Conservation (phyloP, 192 early-diverging fungal genomes). For the Diversispora epigaea region DNA sequence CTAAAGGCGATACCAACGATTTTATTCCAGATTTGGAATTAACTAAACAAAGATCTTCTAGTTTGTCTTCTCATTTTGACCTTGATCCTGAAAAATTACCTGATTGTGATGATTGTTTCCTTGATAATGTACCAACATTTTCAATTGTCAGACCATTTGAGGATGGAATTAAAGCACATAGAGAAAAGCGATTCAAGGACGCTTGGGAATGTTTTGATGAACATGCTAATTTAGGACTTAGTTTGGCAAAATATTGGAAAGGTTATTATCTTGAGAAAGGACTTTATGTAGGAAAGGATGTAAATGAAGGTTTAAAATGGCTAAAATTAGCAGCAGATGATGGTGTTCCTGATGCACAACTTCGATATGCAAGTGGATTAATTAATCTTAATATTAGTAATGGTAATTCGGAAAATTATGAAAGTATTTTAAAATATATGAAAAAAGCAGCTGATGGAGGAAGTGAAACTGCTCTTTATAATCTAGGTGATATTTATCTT, state of each 20-base stretch:
- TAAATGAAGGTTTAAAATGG: background rate
- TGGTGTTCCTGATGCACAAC: constrained; percentile 25
- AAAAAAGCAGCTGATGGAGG: constrained; percentile 2
- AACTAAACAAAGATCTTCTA: too few species aligned
- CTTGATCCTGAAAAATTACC: background rate
- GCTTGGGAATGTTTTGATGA: constrained; percentile 21
- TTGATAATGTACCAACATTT: background rate
- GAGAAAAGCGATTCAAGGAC: background rate
- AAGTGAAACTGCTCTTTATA: background rate
- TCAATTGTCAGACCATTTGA: background rate
- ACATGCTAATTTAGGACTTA: constrained; percentile 11
- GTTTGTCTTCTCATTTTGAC: background rate
- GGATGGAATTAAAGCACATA: constrained; percentile 17
- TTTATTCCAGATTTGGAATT: too few species aligned
- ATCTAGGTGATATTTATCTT: constrained; percentile 20
- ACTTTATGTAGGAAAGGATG: background rate
- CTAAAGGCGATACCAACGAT: too few species aligned
- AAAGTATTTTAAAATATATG: constrained; percentile 6
- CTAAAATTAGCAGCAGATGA: constrained; percentile 24
- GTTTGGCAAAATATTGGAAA: constrained; percentile 28
- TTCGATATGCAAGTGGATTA: constrained; percentile 17
- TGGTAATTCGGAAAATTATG: background rate
- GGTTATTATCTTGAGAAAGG: constrained; percentile 22
- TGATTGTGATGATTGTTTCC: background rate
- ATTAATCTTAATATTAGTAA: background rate